Evolutionary conservation across 2,329 filamentous ascomycete species (phyloP).

Genomic region (Tolypocladium pustulatum): DNA sequence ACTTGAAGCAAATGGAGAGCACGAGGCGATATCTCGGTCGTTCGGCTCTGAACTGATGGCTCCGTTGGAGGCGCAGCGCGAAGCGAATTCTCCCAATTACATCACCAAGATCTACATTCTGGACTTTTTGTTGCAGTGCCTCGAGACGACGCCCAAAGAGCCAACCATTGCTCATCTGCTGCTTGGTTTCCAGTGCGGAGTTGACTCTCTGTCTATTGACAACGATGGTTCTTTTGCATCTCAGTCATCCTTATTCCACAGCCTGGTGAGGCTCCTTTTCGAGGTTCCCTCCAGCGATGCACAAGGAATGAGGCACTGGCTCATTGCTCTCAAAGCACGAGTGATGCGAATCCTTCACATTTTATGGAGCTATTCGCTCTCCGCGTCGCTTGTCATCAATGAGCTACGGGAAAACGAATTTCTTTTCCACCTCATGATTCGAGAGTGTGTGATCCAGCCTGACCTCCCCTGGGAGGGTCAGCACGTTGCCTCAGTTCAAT

Average conservation of each 20-base stretch:
- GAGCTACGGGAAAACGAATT: conserved; percentile 75
- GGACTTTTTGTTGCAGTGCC: conserved; percentile 73
- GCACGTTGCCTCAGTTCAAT: conserved; percentile 48
- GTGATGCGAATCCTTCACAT: conserved; percentile 65
- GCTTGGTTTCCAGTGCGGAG: conserved; percentile 74
- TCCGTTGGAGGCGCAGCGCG: conserved; percentile 61
- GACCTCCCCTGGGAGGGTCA: conserved; percentile 66
- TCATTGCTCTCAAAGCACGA: conserved; percentile 57
- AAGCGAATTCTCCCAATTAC: conserved; percentile 61
- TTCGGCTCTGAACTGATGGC: conserved; percentile 60
- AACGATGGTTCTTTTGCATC: conserved; percentile 60
- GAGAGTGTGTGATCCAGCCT: conserved; percentile 59
- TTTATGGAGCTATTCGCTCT: conserved; percentile 76
- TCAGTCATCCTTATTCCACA: conserved; percentile 72
- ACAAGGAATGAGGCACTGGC: conserved; percentile 54
- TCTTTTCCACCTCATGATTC: conserved; percentile 65
- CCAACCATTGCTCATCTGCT: conserved; percentile 86
- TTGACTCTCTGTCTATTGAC: conserved; percentile 58
- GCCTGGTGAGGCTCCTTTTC: conserved; percentile 61
- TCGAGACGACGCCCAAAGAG: conserved; percentile 61
- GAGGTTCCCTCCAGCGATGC: conserved; percentile 56
- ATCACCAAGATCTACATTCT: conserved; percentile 75
- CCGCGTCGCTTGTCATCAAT: conserved; percentile 60
- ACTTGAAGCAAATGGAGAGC: conserved; percentile 71
- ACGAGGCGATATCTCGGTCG: conserved; percentile 67